Evolutionary conservation across 202 grass and related monocot genomes (phyloP).

Genomic region (Dendrocalamus latiflorus): DNA sequence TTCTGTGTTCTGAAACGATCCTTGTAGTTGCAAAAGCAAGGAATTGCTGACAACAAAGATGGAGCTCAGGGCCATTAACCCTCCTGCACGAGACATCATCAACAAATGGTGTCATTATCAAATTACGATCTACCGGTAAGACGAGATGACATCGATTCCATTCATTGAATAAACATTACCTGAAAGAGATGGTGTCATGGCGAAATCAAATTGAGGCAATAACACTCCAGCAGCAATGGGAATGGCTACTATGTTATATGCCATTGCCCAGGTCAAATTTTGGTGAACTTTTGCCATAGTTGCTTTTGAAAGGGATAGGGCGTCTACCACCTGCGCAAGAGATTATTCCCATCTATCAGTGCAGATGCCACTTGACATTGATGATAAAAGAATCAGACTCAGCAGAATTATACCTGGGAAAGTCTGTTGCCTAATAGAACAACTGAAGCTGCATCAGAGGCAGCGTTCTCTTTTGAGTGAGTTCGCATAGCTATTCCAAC

Average conservation of each 20-base stretch:
- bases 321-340: conserved; percentile 61
- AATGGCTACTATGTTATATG: conserved; percentile 79
- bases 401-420: conserved; percentile 50
- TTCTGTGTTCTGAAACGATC: conserved; percentile 50
- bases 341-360: not conserved
- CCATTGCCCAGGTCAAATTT: conserved; percentile 90
- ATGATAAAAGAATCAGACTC: not conserved
- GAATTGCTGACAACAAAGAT: conserved; percentile 95
- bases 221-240: conserved; percentile 64
- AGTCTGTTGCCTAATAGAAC: conserved; percentile 83
- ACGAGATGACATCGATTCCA: not conserved
- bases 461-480: conserved; percentile 82
- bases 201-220: conserved; percentile 83
- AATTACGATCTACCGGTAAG: not conserved
- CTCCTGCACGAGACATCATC: conserved; percentile 42
- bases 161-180: conserved; percentile 26
- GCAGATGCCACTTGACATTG: not conserved
- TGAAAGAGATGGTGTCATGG: conserved; percentile 93
- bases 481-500: conserved; percentile 86
- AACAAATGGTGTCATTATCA: not conserved
- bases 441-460: conserved; percentile 87
- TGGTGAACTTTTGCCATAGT: conserved; percentile 93
- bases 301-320: conserved; percentile 71
- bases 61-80: conserved; percentile 90
- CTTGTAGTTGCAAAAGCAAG: conserved; percentile 81